Conservation (phyloP, 345 rosid genomes). For the Sonneratia caseolaris region DNA sequence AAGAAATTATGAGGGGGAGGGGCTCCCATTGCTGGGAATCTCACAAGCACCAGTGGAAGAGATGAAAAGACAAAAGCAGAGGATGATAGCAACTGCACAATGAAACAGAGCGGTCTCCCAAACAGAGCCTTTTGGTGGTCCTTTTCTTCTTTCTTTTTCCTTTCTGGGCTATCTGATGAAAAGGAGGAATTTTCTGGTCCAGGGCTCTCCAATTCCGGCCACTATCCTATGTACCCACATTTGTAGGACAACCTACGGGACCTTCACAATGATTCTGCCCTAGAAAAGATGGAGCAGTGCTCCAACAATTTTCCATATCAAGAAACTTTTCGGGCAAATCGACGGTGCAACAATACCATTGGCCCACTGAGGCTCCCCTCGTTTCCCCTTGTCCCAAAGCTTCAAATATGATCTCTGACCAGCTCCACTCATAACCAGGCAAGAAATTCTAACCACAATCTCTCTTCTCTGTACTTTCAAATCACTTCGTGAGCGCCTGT, state of each 20-base stretch:
- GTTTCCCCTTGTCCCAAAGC: constrained; percentile 5
- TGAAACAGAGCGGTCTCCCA: constrained; percentile 7
- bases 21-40: constrained; percentile 32
- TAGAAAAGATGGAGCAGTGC: constrained; percentile 19
- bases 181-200: constrained; percentile 11
- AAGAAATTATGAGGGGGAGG: not conserved
- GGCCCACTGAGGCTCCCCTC: constrained; percentile 12
- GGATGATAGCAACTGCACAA: constrained; percentile 15
- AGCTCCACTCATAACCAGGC: constrained; percentile 7
- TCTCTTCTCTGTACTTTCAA: not conserved
- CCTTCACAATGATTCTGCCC: constrained; percentile 29
- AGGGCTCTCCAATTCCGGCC: constrained; percentile 20
- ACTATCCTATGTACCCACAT: constrained; percentile 29
- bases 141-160: constrained; percentile 1
- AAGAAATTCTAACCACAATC: not conserved
- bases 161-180: not conserved
- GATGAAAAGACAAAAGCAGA: constrained; percentile 14
- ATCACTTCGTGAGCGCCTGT: not conserved
- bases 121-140: constrained; percentile 13
- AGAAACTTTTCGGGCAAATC: constrained; percentile 16
- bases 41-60: constrained; percentile 9
- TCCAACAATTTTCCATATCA: constrained; percentile 16
- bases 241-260: constrained; percentile 13
- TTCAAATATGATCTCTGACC: not conserved
- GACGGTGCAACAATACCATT: constrained; percentile 1